Base-by-base conservation (phyloP, 108 stramenopile genomes). In the Hondaea fermentalgiana region DNA sequence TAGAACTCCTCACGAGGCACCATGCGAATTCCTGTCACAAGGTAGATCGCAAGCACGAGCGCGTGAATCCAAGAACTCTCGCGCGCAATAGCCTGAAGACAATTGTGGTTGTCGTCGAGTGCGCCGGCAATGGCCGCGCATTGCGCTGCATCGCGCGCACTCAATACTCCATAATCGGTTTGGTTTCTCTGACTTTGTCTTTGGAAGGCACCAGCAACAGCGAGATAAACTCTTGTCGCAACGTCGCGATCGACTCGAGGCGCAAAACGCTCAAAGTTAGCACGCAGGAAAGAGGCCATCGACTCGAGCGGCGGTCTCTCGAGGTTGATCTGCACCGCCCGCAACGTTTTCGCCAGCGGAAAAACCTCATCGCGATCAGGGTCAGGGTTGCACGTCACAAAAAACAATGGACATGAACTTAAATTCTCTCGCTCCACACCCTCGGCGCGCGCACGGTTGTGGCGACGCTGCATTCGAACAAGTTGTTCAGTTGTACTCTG, bases 1-100 rank as follows among this genome's bases (percentile, higher is more conserved):
- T 83, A 83, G 72, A 83, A 83, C 10, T 83, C 72, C 10, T 23
- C n/a, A n/a, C 72, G 72, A 83, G 72, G 72, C 10, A 83, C 72
- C 21, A 83, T 83, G 51, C 72, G 72, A n/a, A 83, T 83, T 0
- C 72, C 72, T 10, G 4, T 23, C 16, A 83, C 72, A 23, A 83
- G 72, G 72, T 83, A 83, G 16, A 83, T 21, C n/a, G 72, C 72
- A 53, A 83, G 72, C 44, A 23, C 51, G 17, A 83, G 21, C 10
- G 72, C 72, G 51, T 83, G 72, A 2, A 0, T n/a, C 51, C 10
- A 53, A 5, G 72, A 21, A 23, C 16, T 23, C 8, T 3, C 72
- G 2, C 17, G 49, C 51, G 72, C 6, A 23, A 83, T 23, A 51
- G 72, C 72, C 5, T 10, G 0, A 3, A 83, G 72, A 23, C 72